Evolutionary conservation across 2,329 filamentous ascomycete genomes (phyloP).

Genomic region (Madurella fahalii): DNA sequence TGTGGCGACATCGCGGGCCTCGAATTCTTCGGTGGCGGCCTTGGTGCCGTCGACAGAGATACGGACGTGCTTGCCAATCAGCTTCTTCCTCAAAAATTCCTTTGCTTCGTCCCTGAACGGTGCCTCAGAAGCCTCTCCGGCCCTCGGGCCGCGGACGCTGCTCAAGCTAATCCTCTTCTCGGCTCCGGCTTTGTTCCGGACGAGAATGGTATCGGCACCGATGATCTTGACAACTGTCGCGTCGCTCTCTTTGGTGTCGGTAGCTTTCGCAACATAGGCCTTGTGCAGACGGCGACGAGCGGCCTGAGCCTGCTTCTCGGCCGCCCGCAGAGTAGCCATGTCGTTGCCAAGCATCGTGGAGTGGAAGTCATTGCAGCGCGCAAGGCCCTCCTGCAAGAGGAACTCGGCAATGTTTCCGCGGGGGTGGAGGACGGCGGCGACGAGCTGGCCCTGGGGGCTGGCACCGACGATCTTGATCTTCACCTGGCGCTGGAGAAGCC

Average conservation of each 20-base stretch:
- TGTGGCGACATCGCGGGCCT: constrained; percentile 91
- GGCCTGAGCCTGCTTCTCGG: constrained; percentile 80
- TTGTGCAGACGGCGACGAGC: constrained; percentile 76
- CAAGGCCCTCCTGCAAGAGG: constrained; percentile 81
- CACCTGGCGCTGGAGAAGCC: constrained; percentile 81
- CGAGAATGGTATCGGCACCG: constrained; percentile 81
- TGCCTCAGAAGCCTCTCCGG: constrained; percentile 78
- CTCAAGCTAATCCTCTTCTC: constrained; percentile 92
- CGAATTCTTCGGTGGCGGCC: constrained; percentile 83
- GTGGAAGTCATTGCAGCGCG: constrained; percentile 92
- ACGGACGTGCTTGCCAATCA: constrained; percentile 94
- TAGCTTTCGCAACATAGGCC: constrained; percentile 68
- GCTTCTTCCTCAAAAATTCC: constrained; percentile 86
- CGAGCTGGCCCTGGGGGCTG: constrained; percentile 86
- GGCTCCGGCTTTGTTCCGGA: constrained; percentile 76
- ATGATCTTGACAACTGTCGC: constrained; percentile 81
- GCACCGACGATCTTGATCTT: constrained; percentile 79
- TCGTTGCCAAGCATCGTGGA: constrained; percentile 84
- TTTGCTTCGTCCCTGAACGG: constrained; percentile 92
- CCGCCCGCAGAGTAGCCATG: constrained; percentile 80
- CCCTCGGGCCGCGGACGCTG: constrained; percentile 89
- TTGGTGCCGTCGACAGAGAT: constrained; percentile 87
- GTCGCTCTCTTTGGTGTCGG: constrained; percentile 63
- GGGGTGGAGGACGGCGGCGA: constrained; percentile 82
- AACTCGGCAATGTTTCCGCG: constrained; percentile 91